Base-by-base conservation (phyloP, 2,329 filamentous ascomycete genomes). In the Plectosphaerella sp. region DNA sequence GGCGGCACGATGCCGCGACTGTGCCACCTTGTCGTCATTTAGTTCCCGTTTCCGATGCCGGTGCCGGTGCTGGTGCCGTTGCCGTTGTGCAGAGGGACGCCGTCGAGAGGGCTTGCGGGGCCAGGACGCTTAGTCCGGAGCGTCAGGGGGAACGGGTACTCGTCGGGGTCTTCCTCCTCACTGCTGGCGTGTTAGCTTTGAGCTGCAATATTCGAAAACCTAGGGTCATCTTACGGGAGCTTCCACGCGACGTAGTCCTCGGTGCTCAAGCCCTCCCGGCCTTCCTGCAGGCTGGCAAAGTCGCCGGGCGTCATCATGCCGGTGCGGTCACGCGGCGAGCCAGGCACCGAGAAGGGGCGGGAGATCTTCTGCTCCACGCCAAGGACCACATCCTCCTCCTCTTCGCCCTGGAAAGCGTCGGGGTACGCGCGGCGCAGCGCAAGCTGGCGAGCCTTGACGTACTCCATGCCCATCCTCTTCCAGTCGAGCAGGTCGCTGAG, bases 291-390 rank as follows among this genome's bases (percentile, higher is more conserved):
- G 61, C 91, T 96, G 25, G 91, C 94, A 78, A 97, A 97, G 70
- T 99, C 94, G 46, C 94, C 94, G 8, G 94, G 94, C 1, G 94
- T 99, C 94, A 99, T 97, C 91, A 97, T 96, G 50, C 94, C 94
- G 43, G 87, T 87, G 35, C 91, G 83, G 67, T 96, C 92, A 56
- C 92, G 82, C 10, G 94, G 94, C 16, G 91, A 96, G 9, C 94
- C 94, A 2, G 94, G 94, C 48, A 96, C 91, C 3, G 91, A 97
- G 71, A 97, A 86, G 8, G 94, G 94, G 47, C 94, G 82, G 11
- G 91, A 93, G 65, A 99, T 92, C 85, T 97, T 99, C 66, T 92
- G 87, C 62, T 97, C 93, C 4, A 91, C 89, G 36, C 90, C 89
- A 49, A 91, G 90, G 64, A 97, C 96, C 72, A 92, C 94, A 67